These are phyloP conservation scores for Pleurozium schreberi DNA, from an alignment of 225 moss, liverwort and hornwort genomes.

Conservation along the genomic window DNA sequence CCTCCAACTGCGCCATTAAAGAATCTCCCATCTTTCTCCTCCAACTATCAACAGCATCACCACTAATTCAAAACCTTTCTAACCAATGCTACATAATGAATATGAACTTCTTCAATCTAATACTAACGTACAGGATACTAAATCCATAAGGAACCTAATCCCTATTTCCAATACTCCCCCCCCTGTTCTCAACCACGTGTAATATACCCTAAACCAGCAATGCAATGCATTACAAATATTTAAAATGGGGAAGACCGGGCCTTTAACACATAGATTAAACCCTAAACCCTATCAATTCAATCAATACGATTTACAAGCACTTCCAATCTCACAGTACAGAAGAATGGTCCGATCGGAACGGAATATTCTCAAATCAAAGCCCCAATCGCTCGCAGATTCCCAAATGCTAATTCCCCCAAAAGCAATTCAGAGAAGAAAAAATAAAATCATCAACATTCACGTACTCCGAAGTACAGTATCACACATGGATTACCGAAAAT, in stretches of 20 bases:
- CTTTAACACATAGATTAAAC: neutral
- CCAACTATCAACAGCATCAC: neutral
- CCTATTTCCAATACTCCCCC: neutral
- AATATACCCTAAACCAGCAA: neutral
- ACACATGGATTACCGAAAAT: neutral
- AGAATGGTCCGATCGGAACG: neutral
- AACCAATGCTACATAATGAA: neutral
- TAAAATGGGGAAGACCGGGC: neutral
- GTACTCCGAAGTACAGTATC: neutral
- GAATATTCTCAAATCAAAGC: neutral
- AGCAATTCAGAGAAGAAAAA: neutral
- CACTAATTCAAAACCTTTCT: neutral
- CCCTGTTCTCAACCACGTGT: neutral
- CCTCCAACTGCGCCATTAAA: conserved; percentile 23
- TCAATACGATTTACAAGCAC: neutral
- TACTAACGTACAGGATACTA: neutral
- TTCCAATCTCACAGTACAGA: neutral
- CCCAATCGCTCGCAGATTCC: neutral
- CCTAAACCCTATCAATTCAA: neutral
- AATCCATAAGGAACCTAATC: neutral
- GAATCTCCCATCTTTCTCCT: neutral
- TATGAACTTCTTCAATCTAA: neutral
- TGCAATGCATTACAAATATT: neutral
- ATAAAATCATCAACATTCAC: neutral
- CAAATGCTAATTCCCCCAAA: neutral